These are phyloP conservation scores for Marsdenia floribunda DNA, from an alignment of 257 asterid species.

Conservation along the genomic window DNA sequence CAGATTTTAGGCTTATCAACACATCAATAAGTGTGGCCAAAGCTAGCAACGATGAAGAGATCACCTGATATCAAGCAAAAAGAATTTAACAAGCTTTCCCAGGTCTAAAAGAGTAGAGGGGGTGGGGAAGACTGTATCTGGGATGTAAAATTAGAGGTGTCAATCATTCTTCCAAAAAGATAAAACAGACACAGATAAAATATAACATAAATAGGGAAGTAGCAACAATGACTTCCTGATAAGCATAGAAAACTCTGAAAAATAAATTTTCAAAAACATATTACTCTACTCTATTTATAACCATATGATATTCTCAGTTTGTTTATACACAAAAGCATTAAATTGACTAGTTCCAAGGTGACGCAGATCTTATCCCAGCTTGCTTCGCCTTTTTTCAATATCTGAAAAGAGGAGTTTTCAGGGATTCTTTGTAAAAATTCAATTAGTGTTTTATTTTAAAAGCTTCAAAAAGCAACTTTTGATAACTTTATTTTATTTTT, in stretches of 20 bases:
- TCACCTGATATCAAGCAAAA: constrained; percentile 51
- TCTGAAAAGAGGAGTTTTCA: background rate
- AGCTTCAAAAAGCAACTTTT: background rate
- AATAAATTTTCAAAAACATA: background rate
- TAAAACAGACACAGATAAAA: background rate
- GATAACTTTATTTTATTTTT: background rate
- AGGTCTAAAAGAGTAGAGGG: background rate
- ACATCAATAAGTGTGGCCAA: constrained; percentile 85
- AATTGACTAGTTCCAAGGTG: background rate
- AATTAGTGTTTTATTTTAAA: background rate
- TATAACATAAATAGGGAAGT: background rate
- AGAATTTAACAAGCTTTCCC: constrained; percentile 4
- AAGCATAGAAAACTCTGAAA: background rate
- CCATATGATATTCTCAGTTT: background rate
- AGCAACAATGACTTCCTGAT: background rate
- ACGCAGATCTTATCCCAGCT: background rate
- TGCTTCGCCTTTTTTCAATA: background rate
- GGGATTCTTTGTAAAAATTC: background rate
- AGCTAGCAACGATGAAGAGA: constrained; percentile 83
- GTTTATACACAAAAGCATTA: background rate
- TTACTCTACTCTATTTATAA: background rate
- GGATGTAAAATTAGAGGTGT: background rate
- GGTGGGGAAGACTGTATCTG: background rate
- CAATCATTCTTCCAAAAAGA: background rate
- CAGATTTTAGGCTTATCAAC: constrained; percentile 43